Base-by-base conservation (phyloP, 2,329 filamentous ascomycete genomes). In the Colletotrichum sp. region DNA sequence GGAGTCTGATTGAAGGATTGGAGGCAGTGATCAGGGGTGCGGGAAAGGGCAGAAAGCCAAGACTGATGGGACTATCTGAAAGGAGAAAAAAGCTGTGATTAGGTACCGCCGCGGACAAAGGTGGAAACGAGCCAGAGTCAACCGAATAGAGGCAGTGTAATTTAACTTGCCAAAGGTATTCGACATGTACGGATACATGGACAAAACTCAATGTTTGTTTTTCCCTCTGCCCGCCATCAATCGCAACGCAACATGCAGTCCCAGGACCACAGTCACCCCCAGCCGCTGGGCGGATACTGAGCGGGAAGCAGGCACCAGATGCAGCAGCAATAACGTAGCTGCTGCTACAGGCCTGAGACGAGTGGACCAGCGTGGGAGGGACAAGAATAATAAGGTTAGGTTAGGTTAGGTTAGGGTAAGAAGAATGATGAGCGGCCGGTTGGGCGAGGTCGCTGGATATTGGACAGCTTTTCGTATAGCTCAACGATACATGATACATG, bases 331-430 rank as follows among this genome's bases (percentile, higher is more conserved):
- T 36, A 48, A 65, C 60, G 56, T 62, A 68, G 73, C 30, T 48
- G 62, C 73, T 62, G 34, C 52, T 30, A 24, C 24, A 8, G 26
- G 62, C 38, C 56, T 30, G 56, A 52, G 30, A 24, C 15, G 30
- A 64, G 69, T 75, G 62, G 69, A 58, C 38, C 62, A 34, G 69
- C 55, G 38, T 43, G 64, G 55, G 32, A 28, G n/a, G 12, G 18
- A 62, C 43, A 52, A 52, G 67, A 30, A 48, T n/a, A 67, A 36
- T 30, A 66, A 72, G 72, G 55, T 72, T 66, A 75, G 69, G 67
- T 70, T 71, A 66, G 68, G 67, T 66, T 61, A 71, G 72, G 71
- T 64, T 74, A 74, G 60, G 72, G 68, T 66, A 60, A 69, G 64
- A 55, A 68, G 52, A 34, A 56, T 67, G 34, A 56, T 67, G 34